Evolutionary conservation across 371 early-diverging fungal genomes (phyloP).

Genomic region (Dichotomocladium elegans): DNA sequence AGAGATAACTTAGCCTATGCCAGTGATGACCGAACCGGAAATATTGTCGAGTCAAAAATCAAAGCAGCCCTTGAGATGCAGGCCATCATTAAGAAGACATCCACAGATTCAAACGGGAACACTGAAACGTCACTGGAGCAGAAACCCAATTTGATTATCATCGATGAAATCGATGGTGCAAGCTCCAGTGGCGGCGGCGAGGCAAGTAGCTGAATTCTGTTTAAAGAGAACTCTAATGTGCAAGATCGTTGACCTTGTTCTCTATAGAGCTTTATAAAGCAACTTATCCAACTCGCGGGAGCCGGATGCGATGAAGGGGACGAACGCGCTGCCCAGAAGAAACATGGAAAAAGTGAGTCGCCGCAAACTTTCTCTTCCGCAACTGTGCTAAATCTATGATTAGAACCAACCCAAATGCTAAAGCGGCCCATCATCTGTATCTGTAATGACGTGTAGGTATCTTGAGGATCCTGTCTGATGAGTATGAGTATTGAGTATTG

Average conservation of each 20-base stretch:
- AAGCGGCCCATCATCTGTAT: slow-evolving; percentile 96
- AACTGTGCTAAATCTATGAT: too few relatives aligned
- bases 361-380: too few relatives aligned
- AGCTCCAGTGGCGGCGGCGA: slow-evolving; percentile 65
- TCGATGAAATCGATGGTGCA: slow-evolving; percentile 98
- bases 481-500: not conserved
- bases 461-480: not conserved
- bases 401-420: slow-evolving; percentile 41
- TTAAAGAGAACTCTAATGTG: not conserved
- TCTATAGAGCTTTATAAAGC: slow-evolving; percentile 73
- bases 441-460: slow-evolving; percentile 87
- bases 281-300: slow-evolving; percentile 49
- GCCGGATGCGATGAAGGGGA: slow-evolving; percentile 12
- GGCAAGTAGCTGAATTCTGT: slow-evolving; percentile 9
- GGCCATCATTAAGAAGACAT: slow-evolving; percentile 47
- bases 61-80: slow-evolving; percentile 75
- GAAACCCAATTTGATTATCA: slow-evolving; percentile 83
- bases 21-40: slow-evolving; percentile 94
- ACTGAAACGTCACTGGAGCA: slow-evolving; percentile 25
- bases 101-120: not conserved
- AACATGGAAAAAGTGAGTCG: too few relatives aligned
- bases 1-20: not conserved
- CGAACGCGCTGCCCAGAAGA: too few relatives aligned
- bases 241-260: not conserved
- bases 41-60: slow-evolving; percentile 68